These are phyloP conservation scores for Ceratobasidium sp. DNA, from an alignment of 1,284 basidiomycete species.

Conservation along the genomic window DNA sequence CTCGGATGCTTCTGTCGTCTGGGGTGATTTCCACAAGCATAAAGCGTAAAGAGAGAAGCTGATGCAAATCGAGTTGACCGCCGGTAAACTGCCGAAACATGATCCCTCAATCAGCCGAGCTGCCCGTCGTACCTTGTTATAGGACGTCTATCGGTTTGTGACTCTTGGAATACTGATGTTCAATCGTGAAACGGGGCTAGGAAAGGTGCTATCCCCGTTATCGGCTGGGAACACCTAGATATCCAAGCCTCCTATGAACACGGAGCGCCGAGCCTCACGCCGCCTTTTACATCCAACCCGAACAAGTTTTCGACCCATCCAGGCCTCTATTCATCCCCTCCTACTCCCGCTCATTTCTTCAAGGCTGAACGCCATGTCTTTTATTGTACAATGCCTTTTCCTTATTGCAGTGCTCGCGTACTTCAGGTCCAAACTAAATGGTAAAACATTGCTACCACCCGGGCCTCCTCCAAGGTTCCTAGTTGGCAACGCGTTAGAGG, in stretches of 20 bases:
- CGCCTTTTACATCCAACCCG: too few relatives aligned
- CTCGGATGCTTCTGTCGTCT: too few relatives aligned
- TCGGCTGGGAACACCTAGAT: background rate
- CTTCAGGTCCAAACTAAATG: background rate
- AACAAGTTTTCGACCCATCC: background rate
- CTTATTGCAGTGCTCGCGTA: background rate
- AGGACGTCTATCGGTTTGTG: too few relatives aligned
- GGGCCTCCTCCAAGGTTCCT: conserved; percentile 26
- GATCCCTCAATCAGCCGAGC: conserved; percentile 3
- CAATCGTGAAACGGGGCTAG: too few relatives aligned
- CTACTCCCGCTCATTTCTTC: background rate
- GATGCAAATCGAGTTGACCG: background rate
- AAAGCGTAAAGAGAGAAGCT: too few relatives aligned
- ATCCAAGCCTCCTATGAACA: background rate
- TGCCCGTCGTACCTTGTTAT: background rate
- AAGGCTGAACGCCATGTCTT: background rate
- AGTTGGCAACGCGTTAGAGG: conserved; percentile 39
- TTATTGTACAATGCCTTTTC: background rate
- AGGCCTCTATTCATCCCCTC: background rate
- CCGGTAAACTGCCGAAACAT: conserved; percentile 4
- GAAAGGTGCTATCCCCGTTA: background rate
- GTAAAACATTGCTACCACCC: conserved; percentile 7
- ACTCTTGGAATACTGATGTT: too few relatives aligned
- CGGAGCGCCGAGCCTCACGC: too few relatives aligned
- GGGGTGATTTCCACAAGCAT: too few relatives aligned